Evolutionary conservation across 192 early-diverging fungal genomes (phyloP), one percentile per base, ranked within the genome.

Genomic region (Coemansia sp.): DNA sequence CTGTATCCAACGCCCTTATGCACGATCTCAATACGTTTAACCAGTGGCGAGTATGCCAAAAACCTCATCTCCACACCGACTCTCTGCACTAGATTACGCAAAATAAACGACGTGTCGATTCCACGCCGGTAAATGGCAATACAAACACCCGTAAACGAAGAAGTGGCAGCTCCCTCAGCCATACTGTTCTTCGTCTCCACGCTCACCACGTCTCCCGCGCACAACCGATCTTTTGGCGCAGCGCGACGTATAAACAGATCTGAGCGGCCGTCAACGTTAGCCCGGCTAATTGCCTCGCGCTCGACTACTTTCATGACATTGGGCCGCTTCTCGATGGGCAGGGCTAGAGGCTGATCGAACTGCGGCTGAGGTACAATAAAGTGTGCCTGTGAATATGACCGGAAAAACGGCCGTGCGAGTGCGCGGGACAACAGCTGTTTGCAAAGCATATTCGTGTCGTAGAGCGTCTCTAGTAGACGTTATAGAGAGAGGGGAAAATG

Each of bases 21-120:
- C 71, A 92, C 66, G 37, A 92, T 80, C 69, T 90, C 86, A 70
- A 94, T 89, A 21, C 74, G 75, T 75, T 91, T 91, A 53, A 94
- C 81, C 75, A 94, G 66, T 17, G 92, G 92, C 50, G 92, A 94
- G 68, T 90, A 92, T 19, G 88, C 85, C 70, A 85, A 85, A 63
- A 87, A 92, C 66, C 87, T 79, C 78, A 90, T 86, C 72, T 94
- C 92, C 6, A 94, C 90, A 61, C 92, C 92, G 15, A 90, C 78
- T 67, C 89, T 90, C 50, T 90, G 72, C 39, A 94, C 88, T 17
- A 91, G 85, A 59, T 94, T 94, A 29, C 92, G 87, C 70, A 94
- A 80, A 7, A 89, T 91, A 68, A 94, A 91, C 72, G 86, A 88
- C 42, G 90, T 91, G 55, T 92, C 89, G 19, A 92, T 75, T 5